phyloP scores from a whole-genome alignment of 345 rosid genomes.

The Kandelia obovata region DNA sequence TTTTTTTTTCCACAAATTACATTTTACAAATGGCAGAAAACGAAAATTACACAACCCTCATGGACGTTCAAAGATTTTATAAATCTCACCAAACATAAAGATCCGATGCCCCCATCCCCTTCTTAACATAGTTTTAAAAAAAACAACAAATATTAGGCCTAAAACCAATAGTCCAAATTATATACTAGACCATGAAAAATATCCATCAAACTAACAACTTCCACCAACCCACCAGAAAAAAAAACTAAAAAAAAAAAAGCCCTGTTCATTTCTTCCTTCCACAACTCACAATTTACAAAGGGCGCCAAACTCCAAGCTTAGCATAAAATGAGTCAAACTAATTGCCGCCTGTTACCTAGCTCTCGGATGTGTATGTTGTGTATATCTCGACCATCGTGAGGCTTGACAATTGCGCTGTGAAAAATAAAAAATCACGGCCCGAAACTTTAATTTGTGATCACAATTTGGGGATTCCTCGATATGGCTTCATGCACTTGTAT shows the following conservation, averaged over 20 bases:
- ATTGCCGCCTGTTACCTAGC: slow-evolving; percentile 27
- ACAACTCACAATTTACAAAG: slow-evolving; percentile 50
- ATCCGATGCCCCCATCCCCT: slow-evolving; percentile 18
- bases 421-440: slow-evolving; percentile 31
- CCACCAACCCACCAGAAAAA: slow-evolving; percentile 9
- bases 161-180: background rate
- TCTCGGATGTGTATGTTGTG: slow-evolving; percentile 38
- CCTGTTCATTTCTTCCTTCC: slow-evolving; percentile 32
- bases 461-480: slow-evolving; percentile 27
- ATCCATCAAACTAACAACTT: slow-evolving; percentile 28
- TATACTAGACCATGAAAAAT: slow-evolving; percentile 29
- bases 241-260: slow-evolving; percentile 10
- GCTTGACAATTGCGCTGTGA: slow-evolving; percentile 22
- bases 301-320: slow-evolving; percentile 20
- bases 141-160: slow-evolving; percentile 22
- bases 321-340: slow-evolving; percentile 26
- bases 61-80: no score
- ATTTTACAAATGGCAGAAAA: no score
- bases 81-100: no score
- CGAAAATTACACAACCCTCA: no score
- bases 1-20: no score
- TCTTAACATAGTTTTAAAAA: background rate
- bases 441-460: slow-evolving; percentile 24
- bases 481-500: slow-evolving; percentile 47
- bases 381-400: slow-evolving; percentile 28